These are phyloP conservation scores for Neocatenulostroma microsporum DNA, from an alignment of 2,329 filamentous ascomycete genomes.

Conservation along the genomic window DNA sequence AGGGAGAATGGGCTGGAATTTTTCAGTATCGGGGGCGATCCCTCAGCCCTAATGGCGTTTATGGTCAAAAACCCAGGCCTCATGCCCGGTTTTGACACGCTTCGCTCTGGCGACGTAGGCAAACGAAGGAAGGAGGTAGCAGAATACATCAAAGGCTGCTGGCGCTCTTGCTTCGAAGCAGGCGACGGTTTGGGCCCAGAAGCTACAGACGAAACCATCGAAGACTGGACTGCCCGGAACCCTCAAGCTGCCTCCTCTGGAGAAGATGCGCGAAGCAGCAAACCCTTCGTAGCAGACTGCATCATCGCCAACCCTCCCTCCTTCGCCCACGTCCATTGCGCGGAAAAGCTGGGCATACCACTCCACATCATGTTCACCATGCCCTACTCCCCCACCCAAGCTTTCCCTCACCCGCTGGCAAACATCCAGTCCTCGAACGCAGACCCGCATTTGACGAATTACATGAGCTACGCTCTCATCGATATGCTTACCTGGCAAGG, in stretches of 20 bases:
- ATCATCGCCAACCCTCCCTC: constrained; percentile 71
- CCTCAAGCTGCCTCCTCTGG: background rate
- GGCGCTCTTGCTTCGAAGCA: constrained; percentile 21
- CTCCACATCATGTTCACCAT: constrained; percentile 88
- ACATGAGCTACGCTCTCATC: constrained; percentile 69
- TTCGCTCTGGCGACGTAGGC: constrained; percentile 22
- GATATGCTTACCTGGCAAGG: constrained; percentile 90
- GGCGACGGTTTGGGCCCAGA: constrained; percentile 10
- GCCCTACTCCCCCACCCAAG: constrained; percentile 77
- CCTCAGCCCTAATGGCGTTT: constrained; percentile 58
- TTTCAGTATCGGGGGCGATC: constrained; percentile 68
- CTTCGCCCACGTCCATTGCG: constrained; percentile 65
- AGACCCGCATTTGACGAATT: constrained; percentile 65
- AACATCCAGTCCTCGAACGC: constrained; percentile 67
- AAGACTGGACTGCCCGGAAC: constrained; percentile 2
- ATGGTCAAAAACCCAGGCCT: constrained; percentile 29
- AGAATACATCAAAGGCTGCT: constrained; percentile 24
- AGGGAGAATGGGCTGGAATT: constrained; percentile 66
- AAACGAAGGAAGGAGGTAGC: constrained; percentile 15
- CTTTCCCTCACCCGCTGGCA: constrained; percentile 75
- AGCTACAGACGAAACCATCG: background rate
- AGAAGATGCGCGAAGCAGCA: constrained; percentile 10
- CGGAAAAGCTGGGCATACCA: constrained; percentile 64
- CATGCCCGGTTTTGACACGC: constrained; percentile 19
- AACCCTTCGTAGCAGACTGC: constrained; percentile 78